A percentile compares a stretch with the other conserved stretches of the same genome.
phyloP scores from a whole-genome alignment of 2,329 filamentous ascomycete genomes.

The Colletotrichum neosansevieriae region DNA sequence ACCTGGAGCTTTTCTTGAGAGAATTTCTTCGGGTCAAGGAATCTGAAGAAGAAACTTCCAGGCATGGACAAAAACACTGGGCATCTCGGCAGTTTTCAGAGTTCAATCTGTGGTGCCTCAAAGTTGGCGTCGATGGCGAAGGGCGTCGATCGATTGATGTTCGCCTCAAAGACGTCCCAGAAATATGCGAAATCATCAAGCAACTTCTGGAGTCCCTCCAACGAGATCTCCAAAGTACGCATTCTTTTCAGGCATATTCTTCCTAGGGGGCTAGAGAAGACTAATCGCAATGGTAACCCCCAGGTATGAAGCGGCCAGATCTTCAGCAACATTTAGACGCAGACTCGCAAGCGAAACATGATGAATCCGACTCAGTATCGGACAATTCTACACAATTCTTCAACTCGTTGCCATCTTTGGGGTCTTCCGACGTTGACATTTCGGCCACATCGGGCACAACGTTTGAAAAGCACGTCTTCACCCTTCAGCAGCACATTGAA shows the following conservation, averaged over 20 bases:
- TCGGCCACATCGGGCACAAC: too few relatives aligned
- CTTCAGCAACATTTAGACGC: too few relatives aligned
- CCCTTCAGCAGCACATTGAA: background rate
- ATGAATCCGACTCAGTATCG: too few relatives aligned
- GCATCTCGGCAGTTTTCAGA: background rate
- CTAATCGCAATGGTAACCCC: too few relatives aligned
- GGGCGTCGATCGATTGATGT: background rate
- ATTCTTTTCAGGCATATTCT: background rate
- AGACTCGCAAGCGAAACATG: too few relatives aligned
- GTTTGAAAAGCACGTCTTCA: background rate
- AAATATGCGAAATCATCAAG: background rate
- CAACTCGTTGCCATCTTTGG: background rate
- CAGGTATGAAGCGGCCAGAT: background rate
- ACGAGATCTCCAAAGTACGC: background rate
- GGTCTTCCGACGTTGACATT: fast-evolving
- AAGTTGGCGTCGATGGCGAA: background rate
- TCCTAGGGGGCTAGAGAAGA: too few relatives aligned
- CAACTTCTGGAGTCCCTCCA: background rate
- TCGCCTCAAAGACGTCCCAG: background rate
- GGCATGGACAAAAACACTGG: background rate
- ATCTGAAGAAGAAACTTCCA: fast-evolving
- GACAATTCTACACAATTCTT: background rate
- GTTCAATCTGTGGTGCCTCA: background rate
- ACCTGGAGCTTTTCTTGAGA: background rate
- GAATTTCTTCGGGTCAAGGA: background rate